phyloP scores from a whole-genome alignment of 2,329 filamentous ascomycete genomes.

The Calonectria pseudoreteaudii region DNA sequence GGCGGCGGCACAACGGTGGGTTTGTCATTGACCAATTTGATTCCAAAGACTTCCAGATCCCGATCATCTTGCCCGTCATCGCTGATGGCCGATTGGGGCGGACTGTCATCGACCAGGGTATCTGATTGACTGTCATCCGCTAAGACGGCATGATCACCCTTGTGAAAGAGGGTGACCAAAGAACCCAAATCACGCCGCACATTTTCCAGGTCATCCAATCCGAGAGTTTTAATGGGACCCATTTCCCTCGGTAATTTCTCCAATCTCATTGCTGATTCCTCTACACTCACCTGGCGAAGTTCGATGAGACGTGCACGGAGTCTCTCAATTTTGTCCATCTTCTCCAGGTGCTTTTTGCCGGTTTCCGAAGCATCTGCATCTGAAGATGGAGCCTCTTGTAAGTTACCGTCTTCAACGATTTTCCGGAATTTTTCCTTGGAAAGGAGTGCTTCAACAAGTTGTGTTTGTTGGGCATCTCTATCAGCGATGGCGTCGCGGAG shows the following conservation, averaged over 20 bases:
- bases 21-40: not conserved
- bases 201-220: not conserved
- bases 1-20: not conserved
- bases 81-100: not conserved
- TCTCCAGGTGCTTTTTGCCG: slow-evolving; percentile 59
- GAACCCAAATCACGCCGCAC: not conserved
- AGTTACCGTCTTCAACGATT: slow-evolving; percentile 61
- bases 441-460: slow-evolving; percentile 70
- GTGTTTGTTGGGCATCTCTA: slow-evolving; percentile 67
- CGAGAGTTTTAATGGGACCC: not conserved
- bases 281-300: slow-evolving; percentile 67
- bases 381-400: slow-evolving; percentile 53
- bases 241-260: not conserved
- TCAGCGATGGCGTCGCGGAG: slow-evolving; percentile 62
- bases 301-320: slow-evolving; percentile 66
- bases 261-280: not conserved
- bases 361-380: slow-evolving; percentile 51
- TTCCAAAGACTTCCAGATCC: not conserved
- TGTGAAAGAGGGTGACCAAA: not conserved
- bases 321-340: slow-evolving; percentile 70
- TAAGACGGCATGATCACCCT: slow-evolving; percentile 25
- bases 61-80: not conserved
- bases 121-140: slow-evolving; percentile 14
- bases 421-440: slow-evolving; percentile 71
- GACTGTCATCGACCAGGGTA: not conserved